Base-by-base conservation (phyloP, 768 basidiomycete genomes). In the Suillus subalutaceus region DNA sequence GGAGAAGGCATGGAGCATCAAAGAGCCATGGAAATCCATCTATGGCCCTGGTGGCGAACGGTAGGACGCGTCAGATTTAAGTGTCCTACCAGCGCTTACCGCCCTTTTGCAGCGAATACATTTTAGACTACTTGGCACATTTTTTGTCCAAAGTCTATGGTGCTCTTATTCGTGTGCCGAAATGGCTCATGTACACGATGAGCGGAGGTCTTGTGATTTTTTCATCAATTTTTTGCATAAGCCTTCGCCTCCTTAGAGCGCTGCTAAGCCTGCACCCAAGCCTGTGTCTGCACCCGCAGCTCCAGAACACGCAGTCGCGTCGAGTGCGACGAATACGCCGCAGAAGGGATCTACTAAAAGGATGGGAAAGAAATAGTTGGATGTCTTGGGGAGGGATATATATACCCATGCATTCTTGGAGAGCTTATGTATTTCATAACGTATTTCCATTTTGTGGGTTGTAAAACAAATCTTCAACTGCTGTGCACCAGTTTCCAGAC, bases 11-110 rank as follows among this genome's bases (percentile, higher is more conserved):
- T 96, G 88, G 86, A 81, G 82, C 64, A 72, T 80, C 4, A 85
- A 85, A n/a, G 80, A 85, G 8, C 86, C 88, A 3, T 97, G 94
- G 95, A 77, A 79, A 18, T 81, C 88, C 12, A 72, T 80, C 40
- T 96, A 86, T 69, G 86, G 86, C 10, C 94, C 94, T 9, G 93
- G 93, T 46, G 94, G 94, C 46, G 82, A 82, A 64, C 84, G 88
- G 94, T 92, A 72, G 37, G 81, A 73, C 57, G 60, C 48, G 37
- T 38, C 8, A 56, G 46, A 20, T n/a, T 62, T 8, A 18, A 26
- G 2, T 5, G 2, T 40, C 32, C 3, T 35, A 12, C 38, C 37
- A 30, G 6, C 10, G 55, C 72, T 75, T 9, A 76, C 37, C 32
- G 52, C 30, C 3, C 6, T 23, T n/a, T 38, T 18, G 32, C 60